Conservation (phyloP, 345 rosid species). For the Psidium friedrichsthalianum region DNA sequence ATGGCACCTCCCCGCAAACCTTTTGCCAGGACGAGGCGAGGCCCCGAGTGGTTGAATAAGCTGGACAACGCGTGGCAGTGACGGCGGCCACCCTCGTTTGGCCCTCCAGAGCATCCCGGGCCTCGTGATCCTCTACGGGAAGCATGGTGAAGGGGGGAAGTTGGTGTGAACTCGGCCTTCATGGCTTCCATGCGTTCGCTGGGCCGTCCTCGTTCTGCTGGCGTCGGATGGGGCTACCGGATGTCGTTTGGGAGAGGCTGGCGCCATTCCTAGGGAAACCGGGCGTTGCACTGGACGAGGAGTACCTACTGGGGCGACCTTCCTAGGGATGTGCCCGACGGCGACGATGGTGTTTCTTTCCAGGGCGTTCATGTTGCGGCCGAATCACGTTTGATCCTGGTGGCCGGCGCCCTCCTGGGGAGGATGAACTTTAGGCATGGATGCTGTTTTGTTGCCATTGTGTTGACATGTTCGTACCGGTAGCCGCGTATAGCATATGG, state of each 20-base stretch:
- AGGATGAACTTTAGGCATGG: conserved; percentile 55
- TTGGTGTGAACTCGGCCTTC: conserved; percentile 47
- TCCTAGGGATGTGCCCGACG: conserved; percentile 17
- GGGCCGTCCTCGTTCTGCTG: conserved; percentile 27
- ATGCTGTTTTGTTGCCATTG: conserved; percentile 34
- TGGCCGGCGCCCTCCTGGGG: conserved; percentile 31
- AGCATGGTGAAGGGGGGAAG: conserved; percentile 29
- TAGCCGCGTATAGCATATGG: conserved; percentile 36
- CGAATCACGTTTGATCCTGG: conserved; percentile 35
- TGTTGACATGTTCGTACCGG: conserved; percentile 30
- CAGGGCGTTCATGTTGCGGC: conserved; percentile 32
- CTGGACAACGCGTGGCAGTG: conserved; percentile 50
- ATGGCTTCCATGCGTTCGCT: conserved; percentile 52
- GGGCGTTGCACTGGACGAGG: conserved; percentile 20
- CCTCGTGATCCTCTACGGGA: conserved; percentile 36
- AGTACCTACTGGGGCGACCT: conserved; percentile 20
- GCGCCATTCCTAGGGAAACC: conserved; percentile 28
- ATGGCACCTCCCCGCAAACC: conserved; percentile 30
- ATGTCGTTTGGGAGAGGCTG: conserved; percentile 37
- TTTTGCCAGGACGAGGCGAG: conserved; percentile 26
- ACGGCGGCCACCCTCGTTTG: conserved; percentile 37
- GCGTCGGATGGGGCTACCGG: conserved; percentile 41
- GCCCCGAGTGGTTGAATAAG: conserved; percentile 37
- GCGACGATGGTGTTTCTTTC: conserved; percentile 45
- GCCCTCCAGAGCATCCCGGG: conserved; percentile 40